Evolutionary conservation across 1,284 basidiomycete species (phyloP), one percentile per base, ranked within the genome.

Genomic region (Phlebopus sp.): DNA sequence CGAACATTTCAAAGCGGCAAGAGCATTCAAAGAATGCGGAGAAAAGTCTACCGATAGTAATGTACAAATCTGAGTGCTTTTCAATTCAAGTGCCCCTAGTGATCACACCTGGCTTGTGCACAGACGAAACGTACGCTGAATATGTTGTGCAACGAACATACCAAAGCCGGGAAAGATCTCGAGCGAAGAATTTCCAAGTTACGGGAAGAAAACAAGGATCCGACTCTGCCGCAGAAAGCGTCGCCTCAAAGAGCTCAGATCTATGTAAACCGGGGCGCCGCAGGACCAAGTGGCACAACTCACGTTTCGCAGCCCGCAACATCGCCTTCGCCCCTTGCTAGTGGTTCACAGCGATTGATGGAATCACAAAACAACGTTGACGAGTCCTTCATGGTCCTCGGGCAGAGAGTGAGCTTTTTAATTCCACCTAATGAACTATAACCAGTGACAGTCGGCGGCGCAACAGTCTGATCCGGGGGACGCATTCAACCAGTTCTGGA

Each of bases 401-500:
- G 82, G 8, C 84, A 87, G 72, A 82, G 71, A 61, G 85, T 79
- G 51, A 49, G 67, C 46, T 38, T 46, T 51, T 31, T 53, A 40
- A 13, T 19, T 54, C 27, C 47, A 47, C 27, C 39, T 46, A 18
- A 46, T 11, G 46, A 32, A 17, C 19, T 37, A 34, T 29, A 30
- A 50, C 37, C 42, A 32, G 38, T 55, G 42, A 49, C 44, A 41
- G 17, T 47, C 32, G 25, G 38, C 17, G 21, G 30, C 39, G 31
- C 53, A 32, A 42, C 54, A 87, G 85, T 82, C 82, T 49, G 85
- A 88, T 59, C 81, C 84, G 11, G 80, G 83, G 5, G 88, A 90
- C 59, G 82, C 85, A 4, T 91, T 91, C 71, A 89, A 90, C 60
- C 79, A 88, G 55, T 91, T 90, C 59, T 91, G 89, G 89, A 82